A percentile compares a stretch with the other conserved stretches of the same genome.
Conservation (phyloP, 306 rosid genomes). For the Quercus aquifolioides region DNA sequence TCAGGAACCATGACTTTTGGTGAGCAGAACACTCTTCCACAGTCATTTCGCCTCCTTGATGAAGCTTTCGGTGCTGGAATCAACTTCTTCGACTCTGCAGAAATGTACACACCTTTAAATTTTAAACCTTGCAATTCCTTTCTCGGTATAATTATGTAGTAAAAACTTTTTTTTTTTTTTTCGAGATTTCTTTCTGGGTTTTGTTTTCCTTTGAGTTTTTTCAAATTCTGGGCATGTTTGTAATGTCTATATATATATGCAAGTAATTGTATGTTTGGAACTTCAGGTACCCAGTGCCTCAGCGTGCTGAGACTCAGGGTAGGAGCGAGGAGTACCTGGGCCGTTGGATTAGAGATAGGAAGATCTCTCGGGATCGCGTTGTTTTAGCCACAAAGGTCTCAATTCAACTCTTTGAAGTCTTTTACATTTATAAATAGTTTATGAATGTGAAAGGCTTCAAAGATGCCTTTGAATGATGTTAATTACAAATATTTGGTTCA, state of each 20-base stretch:
- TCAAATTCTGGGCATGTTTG: neutral
- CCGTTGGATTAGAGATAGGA: slow-evolving; percentile 63
- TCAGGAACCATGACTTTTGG: slow-evolving; percentile 94
- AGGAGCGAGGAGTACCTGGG: slow-evolving; percentile 82
- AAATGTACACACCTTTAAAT: slow-evolving; percentile 45
- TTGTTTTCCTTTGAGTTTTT: neutral
- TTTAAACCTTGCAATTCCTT: neutral
- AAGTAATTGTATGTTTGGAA: neutral
- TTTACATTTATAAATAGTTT: neutral
- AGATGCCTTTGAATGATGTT: neutral
- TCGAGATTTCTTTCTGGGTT: neutral
- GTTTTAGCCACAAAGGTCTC: slow-evolving; percentile 79
- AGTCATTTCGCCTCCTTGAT: slow-evolving; percentile 73
- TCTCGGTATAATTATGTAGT: neutral
- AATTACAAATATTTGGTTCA: neutral
- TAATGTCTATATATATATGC: neutral
- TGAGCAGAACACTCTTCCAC: slow-evolving; percentile 59
- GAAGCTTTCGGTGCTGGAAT: slow-evolving; percentile 63
- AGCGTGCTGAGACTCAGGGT: slow-evolving; percentile 70
- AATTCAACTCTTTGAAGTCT: neutral
- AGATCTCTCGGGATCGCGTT: slow-evolving; percentile 53
- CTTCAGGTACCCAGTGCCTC: slow-evolving; percentile 86
- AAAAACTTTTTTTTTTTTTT: neutral
- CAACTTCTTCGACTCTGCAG: slow-evolving; percentile 92
- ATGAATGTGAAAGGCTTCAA: neutral